Conservation (phyloP, 306 rosid genomes). For the Coriaria nepalensis region DNA sequence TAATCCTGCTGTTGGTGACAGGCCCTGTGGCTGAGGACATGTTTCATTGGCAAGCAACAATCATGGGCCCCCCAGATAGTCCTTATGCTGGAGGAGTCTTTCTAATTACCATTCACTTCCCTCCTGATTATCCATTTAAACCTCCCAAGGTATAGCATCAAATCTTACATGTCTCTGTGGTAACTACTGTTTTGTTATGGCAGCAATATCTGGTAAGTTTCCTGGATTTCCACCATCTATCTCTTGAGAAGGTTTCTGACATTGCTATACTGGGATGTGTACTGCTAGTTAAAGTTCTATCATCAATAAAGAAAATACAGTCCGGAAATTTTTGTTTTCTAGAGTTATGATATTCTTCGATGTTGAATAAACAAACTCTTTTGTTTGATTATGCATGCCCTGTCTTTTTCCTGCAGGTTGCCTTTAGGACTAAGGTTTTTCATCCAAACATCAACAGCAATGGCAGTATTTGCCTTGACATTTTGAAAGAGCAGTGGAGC, state of each 20-base stretch:
- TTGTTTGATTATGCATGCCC: neutral
- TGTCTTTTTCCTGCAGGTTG: conserved; percentile 37
- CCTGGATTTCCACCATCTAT: conserved; percentile 5
- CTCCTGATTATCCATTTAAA: conserved; percentile 82
- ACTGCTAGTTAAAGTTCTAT: too few species aligned
- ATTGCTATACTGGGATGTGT: too few species aligned
- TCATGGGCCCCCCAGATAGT: conserved; percentile 82
- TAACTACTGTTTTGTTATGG: conserved; percentile 1
- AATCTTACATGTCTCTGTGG: conserved; percentile 3
- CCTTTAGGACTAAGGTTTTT: conserved; percentile 76
- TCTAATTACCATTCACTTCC: conserved; percentile 73
- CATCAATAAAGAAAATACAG: too few species aligned
- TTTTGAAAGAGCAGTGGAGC: conserved; percentile 82
- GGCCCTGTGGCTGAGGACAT: conserved; percentile 85
- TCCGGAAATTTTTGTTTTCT: too few species aligned
- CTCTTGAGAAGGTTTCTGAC: neutral
- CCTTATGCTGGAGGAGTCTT: conserved; percentile 79
- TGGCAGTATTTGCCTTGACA: conserved; percentile 79
- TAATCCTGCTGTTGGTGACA: conserved; percentile 16
- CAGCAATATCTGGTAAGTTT: neutral
- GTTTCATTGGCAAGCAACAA: conserved; percentile 91
- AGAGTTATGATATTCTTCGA: too few species aligned
- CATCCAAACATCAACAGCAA: conserved; percentile 92
- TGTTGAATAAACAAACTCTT: too few species aligned
- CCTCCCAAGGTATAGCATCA: conserved; percentile 52